Conservation (phyloP, 169 alveolate species). For the Plasmodium blacklocki region DNA sequence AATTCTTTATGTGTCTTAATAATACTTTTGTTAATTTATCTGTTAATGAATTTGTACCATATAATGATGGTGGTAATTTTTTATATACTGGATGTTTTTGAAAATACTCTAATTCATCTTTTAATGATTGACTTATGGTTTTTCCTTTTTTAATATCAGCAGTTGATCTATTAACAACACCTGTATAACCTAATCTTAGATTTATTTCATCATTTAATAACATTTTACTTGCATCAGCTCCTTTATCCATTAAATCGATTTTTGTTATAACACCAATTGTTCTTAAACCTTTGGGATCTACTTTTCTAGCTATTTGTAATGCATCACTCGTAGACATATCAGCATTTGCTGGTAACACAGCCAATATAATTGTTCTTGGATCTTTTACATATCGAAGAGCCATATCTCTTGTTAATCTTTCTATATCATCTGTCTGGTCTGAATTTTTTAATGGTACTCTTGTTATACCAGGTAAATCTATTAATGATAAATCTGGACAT, state of each 20-base stretch:
- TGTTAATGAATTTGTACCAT: constrained; percentile 97
- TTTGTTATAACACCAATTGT: constrained; percentile 97
- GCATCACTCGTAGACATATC: constrained; percentile 99
- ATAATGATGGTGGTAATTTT: constrained; percentile 91
- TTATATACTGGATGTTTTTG: constrained; percentile 95
- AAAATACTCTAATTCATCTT: constrained; percentile 94
- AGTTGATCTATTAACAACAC: constrained; percentile 95
- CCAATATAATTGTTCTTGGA: constrained; percentile 96
- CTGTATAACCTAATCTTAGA: constrained; percentile 97
- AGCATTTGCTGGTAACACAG: constrained; percentile 98
- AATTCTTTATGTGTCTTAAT: constrained; percentile 95
- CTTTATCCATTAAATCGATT: constrained; percentile 99
- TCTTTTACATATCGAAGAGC: constrained; percentile 94
- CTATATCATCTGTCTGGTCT: constrained; percentile 96
- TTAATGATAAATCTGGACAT: constrained; percentile 97
- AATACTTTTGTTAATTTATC: constrained; percentile 96
- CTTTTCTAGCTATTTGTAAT: constrained; percentile 95
- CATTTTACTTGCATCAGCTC: constrained; percentile 97
- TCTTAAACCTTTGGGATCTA: constrained; percentile 97
- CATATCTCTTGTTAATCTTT: constrained; percentile 95
- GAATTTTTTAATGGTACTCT: constrained; percentile 96
- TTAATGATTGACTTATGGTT: constrained; percentile 91
- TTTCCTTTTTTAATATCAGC: constrained; percentile 94
- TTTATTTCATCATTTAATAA: constrained; percentile 96
- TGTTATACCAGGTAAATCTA: constrained; percentile 99